A percentile compares a stretch with the other conserved stretches of the same genome.
phyloP scores from a whole-genome alignment of 257 asterid species.

The Primulina eburnea region DNA sequence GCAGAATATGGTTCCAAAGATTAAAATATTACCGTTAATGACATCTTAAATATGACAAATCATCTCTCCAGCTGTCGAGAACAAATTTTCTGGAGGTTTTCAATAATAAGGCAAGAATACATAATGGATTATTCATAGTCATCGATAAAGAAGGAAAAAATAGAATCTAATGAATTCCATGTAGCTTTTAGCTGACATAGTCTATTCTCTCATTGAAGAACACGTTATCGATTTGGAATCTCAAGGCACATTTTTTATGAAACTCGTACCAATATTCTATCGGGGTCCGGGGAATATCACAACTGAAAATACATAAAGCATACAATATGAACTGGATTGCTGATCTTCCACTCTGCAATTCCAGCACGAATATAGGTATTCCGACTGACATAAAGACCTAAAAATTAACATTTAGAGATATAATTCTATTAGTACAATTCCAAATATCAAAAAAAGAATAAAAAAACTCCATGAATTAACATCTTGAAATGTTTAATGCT shows the following conservation, averaged over 20 bases:
- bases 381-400: conserved; percentile 91
- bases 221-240: conserved; percentile 2
- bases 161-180: not conserved
- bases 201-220: not conserved
- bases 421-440: not conserved
- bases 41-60: not conserved
- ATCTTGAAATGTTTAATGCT: not conserved
- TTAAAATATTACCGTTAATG: not conserved
- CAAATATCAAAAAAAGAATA: not conserved
- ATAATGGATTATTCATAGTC: not conserved
- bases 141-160: not conserved
- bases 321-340: conserved; percentile 94
- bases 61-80: not conserved
- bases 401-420: conserved; percentile 11
- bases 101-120: not conserved
- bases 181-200: not conserved
- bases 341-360: conserved; percentile 83
- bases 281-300: conserved; percentile 8
- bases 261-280: not conserved
- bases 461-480: not conserved
- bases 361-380: conserved; percentile 96
- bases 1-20: not conserved
- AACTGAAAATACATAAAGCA: conserved; percentile 28
- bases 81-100: conserved; percentile 1
- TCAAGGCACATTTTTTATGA: not conserved